Base-by-base conservation (phyloP, 768 basidiomycete species). In the Leccinum longicurvipes region DNA sequence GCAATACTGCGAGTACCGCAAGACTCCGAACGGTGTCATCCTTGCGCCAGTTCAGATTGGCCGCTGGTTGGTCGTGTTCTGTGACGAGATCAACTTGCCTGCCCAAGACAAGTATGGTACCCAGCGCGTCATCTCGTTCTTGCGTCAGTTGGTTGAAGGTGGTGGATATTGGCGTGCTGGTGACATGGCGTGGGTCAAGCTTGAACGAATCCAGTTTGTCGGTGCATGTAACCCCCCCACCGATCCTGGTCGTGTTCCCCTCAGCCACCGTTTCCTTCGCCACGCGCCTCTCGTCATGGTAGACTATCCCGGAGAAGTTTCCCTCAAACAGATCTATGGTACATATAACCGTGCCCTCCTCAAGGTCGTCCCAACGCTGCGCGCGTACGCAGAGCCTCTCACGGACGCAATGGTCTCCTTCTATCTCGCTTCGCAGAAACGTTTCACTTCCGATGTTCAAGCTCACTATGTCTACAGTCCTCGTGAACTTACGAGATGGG, bases 151-250 rank as follows among this genome's bases (percentile, higher is more conserved):
- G 28, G 93, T 99, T 41, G 97, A 98, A 73, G 84, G 82, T 44
- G 89, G 91, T 27, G 97, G 97, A 3, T 99, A 91, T 71, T 99
- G 95, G 90, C 82, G 97, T 28, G 83, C 93, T 2, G 82, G 82
- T 15, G 97, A 99, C 73, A 91, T 94, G 84, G 83, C 94, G 14
- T 99, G 96, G 95, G 94, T 99, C 63, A 91, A 87, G 66, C 79
- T 99, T 51, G 97, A 98, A 71, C 85, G 97, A n/a, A 98, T 99
- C 58, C 97, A 99, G 72, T 98, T 99, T 68, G 97, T 99, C 45
- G 97, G 97, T 48, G 97, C 97, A 50, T 99, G 97, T 73, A 99
- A 99, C 69, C 97, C 97, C 24, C 97, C 97, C 3, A 98, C 97
- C 17, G 97, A 99, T 75, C 95, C 97, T 46, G 97, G 97, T 55